These are phyloP conservation scores for Penicillium sp. DNA, from an alignment of 2,329 filamentous ascomycete genomes.

Conservation along the genomic window DNA sequence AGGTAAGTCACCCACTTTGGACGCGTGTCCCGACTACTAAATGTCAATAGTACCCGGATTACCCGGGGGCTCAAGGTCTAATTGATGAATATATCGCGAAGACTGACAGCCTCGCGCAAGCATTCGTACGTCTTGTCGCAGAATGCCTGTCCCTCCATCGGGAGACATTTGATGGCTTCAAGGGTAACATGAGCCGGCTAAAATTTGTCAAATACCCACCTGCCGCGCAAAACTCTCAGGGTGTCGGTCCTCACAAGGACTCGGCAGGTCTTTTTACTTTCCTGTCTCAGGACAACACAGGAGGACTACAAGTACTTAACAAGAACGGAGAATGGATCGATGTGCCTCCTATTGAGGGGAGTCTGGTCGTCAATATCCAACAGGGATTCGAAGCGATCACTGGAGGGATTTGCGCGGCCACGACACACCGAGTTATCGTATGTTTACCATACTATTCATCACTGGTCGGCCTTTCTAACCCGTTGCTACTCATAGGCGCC, in stretches of 20 bases:
- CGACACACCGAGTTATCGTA: conserved; percentile 40
- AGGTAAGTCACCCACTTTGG: conserved; percentile 15
- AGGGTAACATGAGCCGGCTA: conserved; percentile 50
- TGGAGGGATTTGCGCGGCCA: conserved; percentile 52
- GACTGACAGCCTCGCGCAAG: conserved; percentile 50
- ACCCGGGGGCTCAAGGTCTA: conserved; percentile 24
- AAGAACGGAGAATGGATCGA: conserved; percentile 49
- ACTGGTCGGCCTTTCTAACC: not conserved
- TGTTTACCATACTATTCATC: not conserved
- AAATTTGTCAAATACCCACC: conserved; percentile 59
- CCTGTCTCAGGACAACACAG: conserved; percentile 45
- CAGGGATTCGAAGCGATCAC: conserved; percentile 60
- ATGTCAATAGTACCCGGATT: conserved; percentile 26
- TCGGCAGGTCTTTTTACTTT: conserved; percentile 48
- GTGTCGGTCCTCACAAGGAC: conserved; percentile 60
- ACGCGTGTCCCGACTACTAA: not conserved
- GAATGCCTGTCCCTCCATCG: conserved; percentile 53
- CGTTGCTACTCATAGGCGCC: conserved; percentile 35
- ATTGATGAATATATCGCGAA: conserved; percentile 53
- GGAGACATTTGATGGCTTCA: conserved; percentile 53
- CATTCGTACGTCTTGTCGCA: conserved; percentile 58
- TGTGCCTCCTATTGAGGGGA: conserved; percentile 44
- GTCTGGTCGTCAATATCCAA: conserved; percentile 50
- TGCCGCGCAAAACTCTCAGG: conserved; percentile 44
- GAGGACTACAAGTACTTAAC: conserved; percentile 50